Base-by-base conservation (phyloP, 1,284 basidiomycete genomes). In the Wallemia ichthyophaga region DNA sequence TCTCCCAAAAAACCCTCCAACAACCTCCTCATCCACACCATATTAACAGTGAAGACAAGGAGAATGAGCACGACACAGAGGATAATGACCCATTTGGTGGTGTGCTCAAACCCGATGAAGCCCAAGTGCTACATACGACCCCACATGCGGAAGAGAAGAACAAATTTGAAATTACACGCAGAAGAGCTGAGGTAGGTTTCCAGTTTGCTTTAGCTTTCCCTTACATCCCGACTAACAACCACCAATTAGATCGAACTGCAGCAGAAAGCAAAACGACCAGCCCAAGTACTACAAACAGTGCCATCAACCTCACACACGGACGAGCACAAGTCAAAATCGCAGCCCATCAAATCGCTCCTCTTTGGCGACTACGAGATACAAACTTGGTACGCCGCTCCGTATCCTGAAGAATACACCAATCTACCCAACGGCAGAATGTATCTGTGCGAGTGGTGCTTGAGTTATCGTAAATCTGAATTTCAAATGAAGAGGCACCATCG, bases 311-410 rank as follows among this genome's bases (percentile, higher is more conserved):
- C n/a, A 15, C 25, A 55, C 2, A 23, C 32, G 5, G 32, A 15
- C 32, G 9, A 48, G 17, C 59, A 23, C 19, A 56, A 37, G 11
- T 57, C 58, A 25, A 17, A 60, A 24, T 69, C 73, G 25, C 73
- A 82, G 31, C 78, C 83, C 61, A 91, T 94, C 72, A 80, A 80
- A 60, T 80, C 76, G 59, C 91, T 98, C 62, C 80, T 89, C 21
- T 94, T 98, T 65, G 92, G 89, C n/a, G 76, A 80, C 37, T 94
- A 76, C 67, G 91, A 98, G 67, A 89, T 98, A 66, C 82, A 92
- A 67, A 95, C 92, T 0, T 99, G 94, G 94, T 98, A 88, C 69
- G 87, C 95, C 67, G 92, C 94, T 11, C 94, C 94, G 1, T 98
- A 96, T 68, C 94, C 94, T 0, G 92, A 98, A 69, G 94, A 99